phyloP scores from a whole-genome alignment of 75 land plant species.

The Cunninghamia lanceolata region DNA sequence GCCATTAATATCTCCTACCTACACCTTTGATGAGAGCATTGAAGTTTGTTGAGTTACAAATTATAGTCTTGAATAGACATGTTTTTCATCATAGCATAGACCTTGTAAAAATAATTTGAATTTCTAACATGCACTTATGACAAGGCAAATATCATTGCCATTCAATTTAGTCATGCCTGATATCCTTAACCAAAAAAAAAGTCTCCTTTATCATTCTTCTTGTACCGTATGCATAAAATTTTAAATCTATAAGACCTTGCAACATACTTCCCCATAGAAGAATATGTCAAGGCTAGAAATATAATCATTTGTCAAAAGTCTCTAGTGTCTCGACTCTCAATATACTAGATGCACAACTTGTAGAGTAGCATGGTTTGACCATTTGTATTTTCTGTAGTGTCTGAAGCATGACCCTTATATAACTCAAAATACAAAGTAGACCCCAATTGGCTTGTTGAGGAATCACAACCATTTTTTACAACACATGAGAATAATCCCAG shows the following conservation, averaged over 20 bases:
- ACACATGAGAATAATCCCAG: slow-evolving; percentile 90
- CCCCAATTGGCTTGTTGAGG: slow-evolving; percentile 54
- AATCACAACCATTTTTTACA: slow-evolving; percentile 45
- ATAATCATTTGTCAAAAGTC: neutral
- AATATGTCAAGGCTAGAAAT: neutral
- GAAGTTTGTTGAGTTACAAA: neutral
- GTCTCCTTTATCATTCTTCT: too few species aligned
- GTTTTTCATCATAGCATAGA: neutral
- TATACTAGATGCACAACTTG: slow-evolving; percentile 45
- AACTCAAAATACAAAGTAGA: slow-evolving; percentile 90
- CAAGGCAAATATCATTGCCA: neutral
- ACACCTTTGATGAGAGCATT: neutral
- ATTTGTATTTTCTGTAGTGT: slow-evolving; percentile 14
- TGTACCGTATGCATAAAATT: neutral
- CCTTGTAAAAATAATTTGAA: too few species aligned
- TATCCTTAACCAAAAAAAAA: neutral
- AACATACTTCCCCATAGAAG: neutral
- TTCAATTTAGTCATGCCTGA: neutral
- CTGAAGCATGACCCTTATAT: slow-evolving; percentile 28
- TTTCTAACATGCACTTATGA: neutral
- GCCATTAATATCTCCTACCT: too few species aligned
- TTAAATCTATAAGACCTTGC: neutral
- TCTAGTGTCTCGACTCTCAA: too few species aligned
- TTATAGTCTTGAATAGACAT: too few species aligned
- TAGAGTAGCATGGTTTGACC: slow-evolving; percentile 23